These are phyloP conservation scores for Zymoseptoria brevis DNA, from an alignment of 2,329 filamentous ascomycete genomes.

Conservation along the genomic window DNA sequence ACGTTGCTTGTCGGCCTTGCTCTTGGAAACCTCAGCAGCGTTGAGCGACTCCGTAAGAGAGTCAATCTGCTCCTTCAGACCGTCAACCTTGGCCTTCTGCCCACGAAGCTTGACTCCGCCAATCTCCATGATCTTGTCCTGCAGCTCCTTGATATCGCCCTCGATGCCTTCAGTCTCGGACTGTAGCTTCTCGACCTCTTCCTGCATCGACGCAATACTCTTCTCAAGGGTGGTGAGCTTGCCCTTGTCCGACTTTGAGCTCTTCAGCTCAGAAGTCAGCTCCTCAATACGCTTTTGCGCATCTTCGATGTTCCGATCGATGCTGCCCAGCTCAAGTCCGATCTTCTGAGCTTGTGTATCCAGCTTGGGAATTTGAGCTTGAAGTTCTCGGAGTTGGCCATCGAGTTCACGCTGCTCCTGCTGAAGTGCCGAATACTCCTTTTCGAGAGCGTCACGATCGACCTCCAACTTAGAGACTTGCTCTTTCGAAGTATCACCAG, in stretches of 20 bases:
- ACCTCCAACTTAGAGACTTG: constrained; percentile 80
- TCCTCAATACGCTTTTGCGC: constrained; percentile 79
- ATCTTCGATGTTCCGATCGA: constrained; percentile 75
- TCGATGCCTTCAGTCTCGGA: constrained; percentile 84
- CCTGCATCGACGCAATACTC: constrained; percentile 65
- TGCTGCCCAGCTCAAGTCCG: constrained; percentile 77
- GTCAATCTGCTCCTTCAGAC: constrained; percentile 76
- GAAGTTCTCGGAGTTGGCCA: constrained; percentile 60
- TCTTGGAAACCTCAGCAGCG: constrained; percentile 75
- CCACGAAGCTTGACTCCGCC: constrained; percentile 86
- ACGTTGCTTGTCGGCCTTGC: constrained; percentile 89
- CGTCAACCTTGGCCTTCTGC: constrained; percentile 85
- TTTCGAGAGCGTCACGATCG: constrained; percentile 77
- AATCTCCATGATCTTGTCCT: constrained; percentile 97
- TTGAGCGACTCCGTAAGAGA: constrained; percentile 75
- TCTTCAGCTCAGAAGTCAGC: constrained; percentile 69
- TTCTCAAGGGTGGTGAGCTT: constrained; percentile 67
- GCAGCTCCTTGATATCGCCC: constrained; percentile 81
- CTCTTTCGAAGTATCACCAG: constrained; percentile 78
- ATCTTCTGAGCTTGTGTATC: constrained; percentile 92
- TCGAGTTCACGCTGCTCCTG: constrained; percentile 77
- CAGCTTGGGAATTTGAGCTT: constrained; percentile 70
- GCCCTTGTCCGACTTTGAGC: constrained; percentile 70
- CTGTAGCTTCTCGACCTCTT: constrained; percentile 71
- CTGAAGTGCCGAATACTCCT: constrained; percentile 75